Base-by-base conservation (phyloP, 2,329 filamentous ascomycete species). In the Phyllosticta ampelicida region DNA sequence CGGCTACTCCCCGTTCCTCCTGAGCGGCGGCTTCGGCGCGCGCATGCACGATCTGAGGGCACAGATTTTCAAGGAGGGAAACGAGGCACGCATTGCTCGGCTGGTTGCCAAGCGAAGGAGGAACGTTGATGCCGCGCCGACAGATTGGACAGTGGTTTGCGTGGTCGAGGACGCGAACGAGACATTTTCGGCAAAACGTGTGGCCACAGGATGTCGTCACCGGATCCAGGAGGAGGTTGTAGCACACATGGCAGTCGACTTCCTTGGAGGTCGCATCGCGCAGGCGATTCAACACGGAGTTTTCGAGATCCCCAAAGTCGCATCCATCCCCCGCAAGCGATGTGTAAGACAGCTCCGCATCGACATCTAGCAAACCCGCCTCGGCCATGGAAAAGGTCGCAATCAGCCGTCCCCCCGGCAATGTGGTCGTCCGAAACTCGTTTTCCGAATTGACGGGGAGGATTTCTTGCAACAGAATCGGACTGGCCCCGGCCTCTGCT, bases 161-260 rank as follows among this genome's bases (percentile, higher is more conserved):
- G 67, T 94, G 86, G 65, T 92, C 87, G 60, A 95, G 77, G 6
- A 88, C 83, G 51, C 87, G 83, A 58, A 85, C 82, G 20, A 96
- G 77, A 68, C 91, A 96, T 60, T 81, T 80, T 19, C 87, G 84
- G 70, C 91, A 96, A 66, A 94, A 92, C 0, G 90, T 96, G 70
- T 96, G 91, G 1, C 91, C 91, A 65, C 91, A 96, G 1, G 82
- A 79, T 0, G 89, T 95, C 0, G 90, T 96, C 55, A 91, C 76
- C 0, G 91, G 90, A 61, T 95, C 87, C 61, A 90, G 75, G 69
- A 92, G 87, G 20, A 95, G 72, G 48, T 84, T 82, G 70, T 92
- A 95, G 72, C 91, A 96, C 60, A 96, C 84, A 65, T 94, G 89
- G 64, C 91, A 96, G 66, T 96, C 90, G 66, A 95, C 76, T 68